Conservation (phyloP, 2,329 filamentous ascomycete species). For the Xylariales sp. region DNA sequence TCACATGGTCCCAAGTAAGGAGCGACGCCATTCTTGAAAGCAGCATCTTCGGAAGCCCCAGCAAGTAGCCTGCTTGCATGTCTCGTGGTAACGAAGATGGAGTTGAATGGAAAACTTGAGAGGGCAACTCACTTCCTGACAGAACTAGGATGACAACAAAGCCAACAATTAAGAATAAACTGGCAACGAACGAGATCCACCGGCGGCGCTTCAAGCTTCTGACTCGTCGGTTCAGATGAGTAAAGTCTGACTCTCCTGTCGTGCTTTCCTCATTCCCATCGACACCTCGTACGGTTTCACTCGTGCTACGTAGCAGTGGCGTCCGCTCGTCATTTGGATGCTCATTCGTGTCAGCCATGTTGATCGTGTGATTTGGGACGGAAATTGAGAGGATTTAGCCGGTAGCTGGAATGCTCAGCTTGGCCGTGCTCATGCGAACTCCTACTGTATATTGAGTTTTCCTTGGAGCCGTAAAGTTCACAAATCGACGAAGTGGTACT, state of each 20-base stretch:
- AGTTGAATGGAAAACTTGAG: no score
- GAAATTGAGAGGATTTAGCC: no score
- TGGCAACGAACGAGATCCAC: conserved; percentile 25
- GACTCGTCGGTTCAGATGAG: conserved; percentile 14
- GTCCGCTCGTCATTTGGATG: conserved; percentile 2
- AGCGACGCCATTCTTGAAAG: no score
- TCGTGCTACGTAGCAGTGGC: conserved; percentile 3
- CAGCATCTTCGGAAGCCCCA: no score
- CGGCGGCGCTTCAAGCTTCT: conserved; percentile 23
- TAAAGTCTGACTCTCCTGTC: conserved; percentile 2
- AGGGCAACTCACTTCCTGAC: conserved; percentile 24
- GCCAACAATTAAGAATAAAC: conserved; percentile 21
- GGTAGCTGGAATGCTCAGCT: no score
- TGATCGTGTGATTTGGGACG: background rate
- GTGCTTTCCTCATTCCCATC: background rate
- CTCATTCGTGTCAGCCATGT: conserved; percentile 3
- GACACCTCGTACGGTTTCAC: background rate
- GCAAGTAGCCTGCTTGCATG: no score
- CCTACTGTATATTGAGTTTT: no score
- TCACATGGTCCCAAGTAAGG: no score
- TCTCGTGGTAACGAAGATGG: no score
- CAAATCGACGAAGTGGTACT: no score
- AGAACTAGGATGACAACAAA: conserved; percentile 26
- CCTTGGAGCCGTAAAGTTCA: no score
- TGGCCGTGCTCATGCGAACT: no score